Evolutionary conservation across 495 filamentous ascomycete genomes (phyloP), one percentile per base, ranked within the genome.

Genomic region (Ramalina peruviana): DNA sequence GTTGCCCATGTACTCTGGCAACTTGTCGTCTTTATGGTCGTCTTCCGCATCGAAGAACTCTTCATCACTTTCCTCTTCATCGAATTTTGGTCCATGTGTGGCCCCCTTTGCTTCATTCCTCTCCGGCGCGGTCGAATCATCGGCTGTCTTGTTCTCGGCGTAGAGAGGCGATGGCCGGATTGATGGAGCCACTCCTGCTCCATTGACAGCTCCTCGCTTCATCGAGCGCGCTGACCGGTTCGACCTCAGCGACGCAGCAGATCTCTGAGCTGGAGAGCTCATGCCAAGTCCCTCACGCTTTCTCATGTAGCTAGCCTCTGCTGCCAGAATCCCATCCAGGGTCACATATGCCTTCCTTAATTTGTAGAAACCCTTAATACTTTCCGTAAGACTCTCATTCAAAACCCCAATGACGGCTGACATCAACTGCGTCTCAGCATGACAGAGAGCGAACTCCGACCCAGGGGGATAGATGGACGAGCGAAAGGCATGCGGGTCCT

Each of bases 331-430:
- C 5, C 72, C 74, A 61, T 95, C 83, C 16, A 98, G 69, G 4
- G 90, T 84, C 21, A 85, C 68, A 59, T 83, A 97, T 6, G 92
- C 92, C 57, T 89, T 95, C 53, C 93, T 73, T 60, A 98, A 62
- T 62, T 89, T 92, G 62, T 95, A 95, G 55, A 97, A 95, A 1
- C 86, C 86, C 63, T 82, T 85, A 60, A 98, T 76, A 41, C 80
- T 87, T 56, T 97, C 92, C 0, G 90, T 92, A 55, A 97, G 67
- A 57, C 86, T 95, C 64, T 97, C 92, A 52, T 89, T 93, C 56
- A 96, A 69, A 9, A 97, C 84, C 1, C 76, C 86, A 4, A 95
- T 76, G 15, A 98, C 83, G 6, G 92, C 93, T 57, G 74, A 75
- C 84, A 95, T 94, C 46, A 98, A 66, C 57, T 94, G 85, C 3